Evolutionary conservation across 345 rosid genomes (phyloP).

Genomic region (Erodium maritimum): DNA sequence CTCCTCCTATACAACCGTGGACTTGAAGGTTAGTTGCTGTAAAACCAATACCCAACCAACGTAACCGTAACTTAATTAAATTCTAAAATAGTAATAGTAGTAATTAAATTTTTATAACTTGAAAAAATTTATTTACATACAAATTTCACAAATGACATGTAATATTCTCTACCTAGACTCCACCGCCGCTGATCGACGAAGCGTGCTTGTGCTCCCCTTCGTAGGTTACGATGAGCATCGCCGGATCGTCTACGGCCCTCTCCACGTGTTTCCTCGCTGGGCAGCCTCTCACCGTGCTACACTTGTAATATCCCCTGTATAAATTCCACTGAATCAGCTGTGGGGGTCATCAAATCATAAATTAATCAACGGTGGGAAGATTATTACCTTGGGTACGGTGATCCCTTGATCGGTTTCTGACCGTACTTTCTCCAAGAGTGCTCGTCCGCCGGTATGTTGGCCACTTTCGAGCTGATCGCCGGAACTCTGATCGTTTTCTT

Average conservation of each 20-base stretch:
- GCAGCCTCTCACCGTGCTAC: constrained; percentile 61
- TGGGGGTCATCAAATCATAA: neutral
- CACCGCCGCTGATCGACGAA: no score
- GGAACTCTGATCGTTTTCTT: constrained; percentile 61
- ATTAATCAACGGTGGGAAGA: neutral
- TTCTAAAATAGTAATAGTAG: no score
- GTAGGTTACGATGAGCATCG: constrained; percentile 70
- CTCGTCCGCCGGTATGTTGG: constrained; percentile 77
- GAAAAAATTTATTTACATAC: no score
- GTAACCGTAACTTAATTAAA: no score
- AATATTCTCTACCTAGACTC: no score
- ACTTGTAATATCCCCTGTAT: constrained; percentile 67
- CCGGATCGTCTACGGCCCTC: constrained; percentile 55
- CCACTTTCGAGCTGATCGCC: constrained; percentile 65
- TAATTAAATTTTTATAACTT: no score
- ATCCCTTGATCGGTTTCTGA: constrained; percentile 23
- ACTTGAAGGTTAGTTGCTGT: no score
- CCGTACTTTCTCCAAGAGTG: constrained; percentile 82
- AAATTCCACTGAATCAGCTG: neutral
- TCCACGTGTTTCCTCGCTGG: constrained; percentile 86
- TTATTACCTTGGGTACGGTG: constrained; percentile 62
- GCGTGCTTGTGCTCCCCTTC: constrained; percentile 67
- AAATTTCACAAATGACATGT: no score
- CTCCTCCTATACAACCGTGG: no score
- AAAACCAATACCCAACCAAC: no score